Evolutionary conservation across 108 stramenopile genomes (phyloP), one percentile per base, ranked within the genome.

Genomic region (Pseudonitzschia pungens): DNA sequence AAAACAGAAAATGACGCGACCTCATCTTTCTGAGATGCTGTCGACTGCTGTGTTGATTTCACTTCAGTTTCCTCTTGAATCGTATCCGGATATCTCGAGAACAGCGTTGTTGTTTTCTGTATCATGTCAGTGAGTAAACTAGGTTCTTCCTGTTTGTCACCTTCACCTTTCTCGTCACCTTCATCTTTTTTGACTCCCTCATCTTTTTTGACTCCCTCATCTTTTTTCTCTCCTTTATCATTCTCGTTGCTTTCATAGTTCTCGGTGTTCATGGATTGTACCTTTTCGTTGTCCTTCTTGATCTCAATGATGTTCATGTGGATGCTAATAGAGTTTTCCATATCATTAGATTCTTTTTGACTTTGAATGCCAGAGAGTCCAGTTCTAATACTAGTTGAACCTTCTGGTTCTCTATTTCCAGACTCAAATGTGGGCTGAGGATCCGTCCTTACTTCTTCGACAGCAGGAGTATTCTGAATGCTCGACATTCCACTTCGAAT

Each of bases 281-380:
- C 18, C 16, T 48, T 48, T 48, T 18, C 45, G 45, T 48, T 18
- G 45, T 48, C 14, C 16, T 14, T 48, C 9, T 11, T 48, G 3
- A 12, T 48, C 14, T 48, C 18, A 18, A 10, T 11, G 14, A 18
- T 11, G 2, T 12, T 55, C 2, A 8, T 55, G 9, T 50, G 43
- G 22, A 67, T 48, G 44, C 66, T 67, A 18, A 55, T 69, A 29
- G 69, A 55, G 16, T 69, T 69, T 16, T 54, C 43, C 15, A 27
- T 42, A 33, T 42, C 33, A 44, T 41, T 62, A 2, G 45, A 11
- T 12, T 18, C 45, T 36, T 36, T 36, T 36, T 36, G 36, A 36
- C 50, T 51, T 72, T 78, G 71, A 26, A 78, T 44, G 9, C 71
- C 70, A 3, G 77, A 78, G 18, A 78, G 67, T 1, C 77, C 77